A percentile compares a stretch with the other conserved stretches of the same genome.
phyloP scores from a whole-genome alignment of 2,329 filamentous ascomycete genomes.

The Elsinoe batatas region DNA sequence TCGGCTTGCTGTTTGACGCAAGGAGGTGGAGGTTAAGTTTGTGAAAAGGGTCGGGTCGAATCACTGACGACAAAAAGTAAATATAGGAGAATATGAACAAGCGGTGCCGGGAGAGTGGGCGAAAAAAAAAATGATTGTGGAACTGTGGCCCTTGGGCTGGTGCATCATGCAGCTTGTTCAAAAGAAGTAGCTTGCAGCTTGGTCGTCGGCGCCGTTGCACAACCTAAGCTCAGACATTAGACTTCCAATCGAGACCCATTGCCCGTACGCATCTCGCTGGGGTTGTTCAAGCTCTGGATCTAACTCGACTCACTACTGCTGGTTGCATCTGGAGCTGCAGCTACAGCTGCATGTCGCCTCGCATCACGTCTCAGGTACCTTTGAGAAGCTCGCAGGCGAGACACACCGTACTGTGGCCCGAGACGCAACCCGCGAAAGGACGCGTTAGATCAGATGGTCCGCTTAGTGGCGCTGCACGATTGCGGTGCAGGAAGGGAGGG shows the following conservation, averaged over 20 bases:
- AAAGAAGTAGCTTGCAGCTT: neutral
- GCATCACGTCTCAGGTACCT: neutral
- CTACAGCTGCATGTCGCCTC: neutral
- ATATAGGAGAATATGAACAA: neutral
- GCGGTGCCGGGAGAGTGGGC: neutral
- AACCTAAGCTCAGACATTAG: neutral
- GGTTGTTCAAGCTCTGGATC: neutral
- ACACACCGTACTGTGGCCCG: neutral
- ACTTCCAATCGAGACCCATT: neutral
- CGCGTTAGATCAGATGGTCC: neutral
- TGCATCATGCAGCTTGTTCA: too few species aligned
- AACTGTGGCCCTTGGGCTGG: neutral
- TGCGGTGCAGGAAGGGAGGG: neutral
- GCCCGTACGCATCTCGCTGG: neutral
- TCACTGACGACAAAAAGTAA: slow-evolving; percentile 7
- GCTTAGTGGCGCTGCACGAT: slow-evolving; percentile 1
- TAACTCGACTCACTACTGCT: neutral
- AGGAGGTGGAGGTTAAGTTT: neutral
- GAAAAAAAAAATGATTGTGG: neutral
- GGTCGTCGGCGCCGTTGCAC: neutral
- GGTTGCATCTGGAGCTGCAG: neutral
- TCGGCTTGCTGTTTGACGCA: neutral
- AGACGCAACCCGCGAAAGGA: neutral
- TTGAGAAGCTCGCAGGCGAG: neutral
- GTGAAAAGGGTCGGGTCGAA: slow-evolving; percentile 4